Evolutionary conservation across 306 rosid species (phyloP), one percentile per base, ranked within the genome.

Genomic region (Cajanus cajan): DNA sequence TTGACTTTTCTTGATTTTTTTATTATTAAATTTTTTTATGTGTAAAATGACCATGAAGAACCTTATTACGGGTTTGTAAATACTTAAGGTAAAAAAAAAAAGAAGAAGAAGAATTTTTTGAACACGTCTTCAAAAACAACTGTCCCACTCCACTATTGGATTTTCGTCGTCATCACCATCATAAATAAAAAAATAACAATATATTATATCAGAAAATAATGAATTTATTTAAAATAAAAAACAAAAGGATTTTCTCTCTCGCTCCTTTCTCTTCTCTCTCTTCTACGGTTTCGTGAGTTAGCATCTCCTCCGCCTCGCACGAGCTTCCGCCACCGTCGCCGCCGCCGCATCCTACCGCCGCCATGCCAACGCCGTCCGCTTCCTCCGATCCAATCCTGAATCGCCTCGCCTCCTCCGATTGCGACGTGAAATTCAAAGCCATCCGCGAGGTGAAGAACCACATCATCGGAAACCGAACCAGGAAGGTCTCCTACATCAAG

Each of bases 391-490:
- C 84, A 71, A 91, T 92, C 74, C 79, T 92, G 39, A 77, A 76
- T 75, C 96, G 97, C 28, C 87, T 95, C 16, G 33, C 85, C 54
- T 91, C 97, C 22, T 44, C 88, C 28, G 97, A 92, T 73, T 57
- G 81, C 63, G 82, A 88, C 36, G 80, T 91, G 73, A 91, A 89
- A 86, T 88, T 95, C 73, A 90, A 89, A 82, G 94, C 98, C 21
- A 91, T 92, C 79, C 71, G 98, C 44, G 97, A 95, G 79, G 87
- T 95, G 51, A 95, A 95, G 85, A 95, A 95, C 68, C 92, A 84
- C 85, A 93, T 95, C 84, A 95, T 95, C 82, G 98, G 97, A 1
- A 95, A 95, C 84, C 98, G 96, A n/a, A 95, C 99, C 16, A 93
- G 90, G 87, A 95, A 93, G 87, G 90, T 93, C 43, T 87, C 87